Base-by-base conservation (phyloP, 768 basidiomycete genomes). In the Daedaleopsis nitida region DNA sequence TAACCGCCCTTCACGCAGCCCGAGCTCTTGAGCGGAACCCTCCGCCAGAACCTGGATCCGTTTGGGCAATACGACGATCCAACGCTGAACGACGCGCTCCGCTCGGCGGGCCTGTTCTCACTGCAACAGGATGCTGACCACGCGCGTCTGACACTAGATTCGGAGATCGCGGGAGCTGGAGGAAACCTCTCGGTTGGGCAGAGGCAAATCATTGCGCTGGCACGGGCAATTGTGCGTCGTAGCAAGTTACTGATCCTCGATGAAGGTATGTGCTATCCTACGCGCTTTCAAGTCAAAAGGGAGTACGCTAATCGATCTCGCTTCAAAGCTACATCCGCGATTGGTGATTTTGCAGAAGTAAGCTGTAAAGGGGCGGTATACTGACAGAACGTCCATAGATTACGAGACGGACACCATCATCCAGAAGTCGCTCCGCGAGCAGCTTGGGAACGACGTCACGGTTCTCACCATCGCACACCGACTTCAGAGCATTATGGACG, bases 391-490 rank as follows among this genome's bases (percentile, higher is more conserved):
- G 3, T 32, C 27, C 7, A 32, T 7, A 77, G 86, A 87, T 70
- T 83, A 83, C 65, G 77, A 77, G 58, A 87, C 85, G 0, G 86
- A 87, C 66, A 68, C 77, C 0, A 69, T 80, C 58, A 86, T 88
- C 59, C 86, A 88, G 69, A 72, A 74, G 5, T 82, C 84, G 1
- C 78, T 88, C 55, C 76, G 85, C 12, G 75, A 75, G 23, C 77
- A 78, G 62, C 67, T 83, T 5, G 71, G 69, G 12, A 70, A 71
- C 21, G 78, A 74, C 49, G 77, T 78, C 0, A 87, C 86, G 0
- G 71, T 87, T 19, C 73, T 87, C 35, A 86, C 83, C 17, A 78
- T 88, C 38, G 86, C 86, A 1, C 85, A 86, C 69, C 78, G 86
- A 14, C 67, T 84, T 7, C 77, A 80, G 58, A 86, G 81, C 8